Conservation (phyloP, 2,329 filamentous ascomycete species). For the Zymoseptoria passerinii region DNA sequence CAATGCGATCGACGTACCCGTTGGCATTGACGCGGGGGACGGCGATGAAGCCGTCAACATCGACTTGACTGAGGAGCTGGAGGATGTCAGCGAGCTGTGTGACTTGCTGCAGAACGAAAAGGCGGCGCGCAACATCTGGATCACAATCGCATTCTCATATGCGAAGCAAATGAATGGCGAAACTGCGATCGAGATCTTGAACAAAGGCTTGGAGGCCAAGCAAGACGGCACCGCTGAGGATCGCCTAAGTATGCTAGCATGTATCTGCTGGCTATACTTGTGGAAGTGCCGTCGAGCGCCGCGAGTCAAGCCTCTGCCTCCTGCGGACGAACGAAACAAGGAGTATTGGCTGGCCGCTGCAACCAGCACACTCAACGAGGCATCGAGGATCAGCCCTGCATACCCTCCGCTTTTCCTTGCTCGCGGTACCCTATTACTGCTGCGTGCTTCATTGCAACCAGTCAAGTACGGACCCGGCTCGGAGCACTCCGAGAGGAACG, state of each 20-base stretch:
- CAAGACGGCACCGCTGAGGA: conserved; percentile 60
- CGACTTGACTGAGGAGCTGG: conserved; percentile 79
- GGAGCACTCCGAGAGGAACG: conserved; percentile 62
- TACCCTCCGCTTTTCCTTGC: conserved; percentile 88
- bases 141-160: conserved; percentile 94
- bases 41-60: conserved; percentile 76
- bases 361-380: conserved; percentile 88
- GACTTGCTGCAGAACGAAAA: conserved; percentile 90
- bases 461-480: conserved; percentile 57
- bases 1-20: conserved; percentile 55
- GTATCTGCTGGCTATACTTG: conserved; percentile 84
- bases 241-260: conserved; percentile 74
- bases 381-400: conserved; percentile 84
- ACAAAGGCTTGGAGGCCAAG: conserved; percentile 66
- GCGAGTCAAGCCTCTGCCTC: conserved; percentile 51
- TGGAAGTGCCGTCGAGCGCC: conserved; percentile 80
- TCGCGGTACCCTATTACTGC: conserved; percentile 77
- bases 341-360: conserved; percentile 85
- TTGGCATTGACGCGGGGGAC: conserved; percentile 46
- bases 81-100: conserved; percentile 82
- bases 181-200: conserved; percentile 63
- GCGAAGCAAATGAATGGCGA: conserved; percentile 93
- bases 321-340: conserved; percentile 76
- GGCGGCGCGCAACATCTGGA: conserved; percentile 88
- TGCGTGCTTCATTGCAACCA: conserved; percentile 78